Base-by-base conservation (phyloP, 148 eudicot genomes). In the Cornus kousa region DNA sequence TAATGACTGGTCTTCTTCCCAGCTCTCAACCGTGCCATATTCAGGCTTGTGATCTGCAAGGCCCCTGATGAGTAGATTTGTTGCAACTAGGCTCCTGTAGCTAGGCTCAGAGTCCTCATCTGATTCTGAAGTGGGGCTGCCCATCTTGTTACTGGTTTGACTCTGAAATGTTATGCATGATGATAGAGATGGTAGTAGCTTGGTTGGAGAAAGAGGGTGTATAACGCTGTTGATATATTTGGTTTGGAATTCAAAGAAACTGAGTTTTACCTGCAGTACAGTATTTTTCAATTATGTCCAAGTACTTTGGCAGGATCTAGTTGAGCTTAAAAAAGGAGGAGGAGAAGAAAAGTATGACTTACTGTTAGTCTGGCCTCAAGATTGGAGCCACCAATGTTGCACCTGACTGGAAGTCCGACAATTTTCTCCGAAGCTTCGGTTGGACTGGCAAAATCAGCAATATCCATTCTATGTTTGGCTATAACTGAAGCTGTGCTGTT, bases 241-340 rank as follows among this genome's bases (percentile, higher is more conserved):
- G 17, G 75, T 28, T 31, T 76, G 75, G 37, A 71, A 59, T 71
- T 71, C 71, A 4, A 67, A 22, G 33, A 67, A 76, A 14, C 59
- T 17, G 32, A 81, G 76, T 81, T 81, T 81, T 23, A 81, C 83
- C 83, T 81, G 76, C 60, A 75, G n/a, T 70, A 75, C 46, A 37
- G 22, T 74, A 46, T 23, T 71, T 72, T 22, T 9, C 57, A 70
- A 32, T 68, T 35, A 33, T 16, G 20, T n/a, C 4, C 55, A 11
- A 32, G 46, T 48, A 19, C n/a, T 69, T n/a, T 70, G 24, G 64
- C 31, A 23, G 73, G 69, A 8, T 78, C n/a, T 59, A 37, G 60
- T 50, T 40, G 5, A 16, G 64, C 8, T 43, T 5, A 10, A 10
- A 9, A 43, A 6, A 43, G 5, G 5, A 43, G 6, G 8, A 9